Conservation (phyloP, 345 rosid species). For the Carallia pectinifolia region DNA sequence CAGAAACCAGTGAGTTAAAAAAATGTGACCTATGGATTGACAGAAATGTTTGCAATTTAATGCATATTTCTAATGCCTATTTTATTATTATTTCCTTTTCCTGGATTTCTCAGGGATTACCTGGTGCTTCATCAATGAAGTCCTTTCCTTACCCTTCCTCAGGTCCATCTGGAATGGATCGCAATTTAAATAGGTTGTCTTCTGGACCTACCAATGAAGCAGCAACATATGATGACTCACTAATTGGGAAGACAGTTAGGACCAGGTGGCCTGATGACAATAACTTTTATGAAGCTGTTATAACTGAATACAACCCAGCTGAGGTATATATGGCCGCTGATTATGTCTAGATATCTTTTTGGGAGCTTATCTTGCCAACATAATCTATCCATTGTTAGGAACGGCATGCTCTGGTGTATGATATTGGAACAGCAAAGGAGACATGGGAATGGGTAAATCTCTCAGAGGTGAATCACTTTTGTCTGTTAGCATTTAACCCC, state of each 20-base stretch:
- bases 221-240: slow-evolving; percentile 43
- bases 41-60: neutral
- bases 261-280: slow-evolving; percentile 96
- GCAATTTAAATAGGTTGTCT: slow-evolving; percentile 50
- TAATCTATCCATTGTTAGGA: slow-evolving; percentile 41
- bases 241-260: slow-evolving; percentile 69
- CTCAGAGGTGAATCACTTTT: slow-evolving; percentile 52
- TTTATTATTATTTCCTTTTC: neutral
- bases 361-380: neutral
- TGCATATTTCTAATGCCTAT: neutral
- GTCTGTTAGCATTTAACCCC: neutral
- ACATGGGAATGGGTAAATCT: slow-evolving; percentile 97
- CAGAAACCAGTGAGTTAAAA: slow-evolving; percentile 63
- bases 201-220: slow-evolving; percentile 47
- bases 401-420: slow-evolving; percentile 80
- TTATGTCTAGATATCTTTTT: slow-evolving; percentile 13
- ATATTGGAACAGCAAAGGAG: slow-evolving; percentile 65
- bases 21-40: slow-evolving; percentile 4
- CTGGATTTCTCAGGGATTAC: slow-evolving; percentile 47
- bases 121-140: slow-evolving; percentile 62
- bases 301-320: slow-evolving; percentile 56
- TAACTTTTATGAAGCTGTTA: slow-evolving; percentile 84
- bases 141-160: slow-evolving; percentile 49
- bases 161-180: slow-evolving; percentile 61
- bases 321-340: slow-evolving; percentile 45